Evolutionary conservation across 495 filamentous ascomycete species (phyloP), one percentile per base, ranked within the genome.

Genomic region (Sabuloglossum arenarium): DNA sequence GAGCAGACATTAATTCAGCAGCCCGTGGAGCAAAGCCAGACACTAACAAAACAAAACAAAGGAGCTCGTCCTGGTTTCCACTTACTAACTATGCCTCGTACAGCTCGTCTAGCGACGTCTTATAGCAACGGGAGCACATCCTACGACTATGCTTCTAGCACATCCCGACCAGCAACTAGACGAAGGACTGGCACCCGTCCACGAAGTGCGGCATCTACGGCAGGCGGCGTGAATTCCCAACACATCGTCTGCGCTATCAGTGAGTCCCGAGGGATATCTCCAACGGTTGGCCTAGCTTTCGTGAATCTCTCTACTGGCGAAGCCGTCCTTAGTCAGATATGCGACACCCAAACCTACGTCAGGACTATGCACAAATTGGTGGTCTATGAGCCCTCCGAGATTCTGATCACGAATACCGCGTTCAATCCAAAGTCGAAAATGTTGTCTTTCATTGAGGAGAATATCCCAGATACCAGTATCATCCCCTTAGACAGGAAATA

Each of bases 241-340:
- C 77, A 83, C 53, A 79, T 96, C 60, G 70, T 96, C 45, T 97
- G 90, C 63, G 88, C 91, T n/a, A 70, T 96, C 56, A 85, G 83
- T 59, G 91, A 99, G 68, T 87, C 83, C 52, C 82, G 84, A 39
- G 86, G 88, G 12, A 75, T 90, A 29, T 84, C 86, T 51, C 85
- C 85, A 19, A 86, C 79, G n/a, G 82, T 97, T 25, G 93, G 90
- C 8, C 71, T 98, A 52, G 86, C 91, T 16, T 86, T 90, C 59
- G 71, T 98, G 62, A 94, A 97, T 65, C 69, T 93, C 9, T 82
- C 81, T 43, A 88, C 85, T 11, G 82, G 78, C 57, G 85, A 91
- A 66, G 84, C 82, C 14, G 79, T 91, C 37, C 69, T 97, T 12
- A 93, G 86, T 65, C 88, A 96, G 62, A 88, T 94, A 55, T 86